phyloP scores from a whole-genome alignment of 2,329 filamentous ascomycete species.

The Thelonectria discophora region DNA sequence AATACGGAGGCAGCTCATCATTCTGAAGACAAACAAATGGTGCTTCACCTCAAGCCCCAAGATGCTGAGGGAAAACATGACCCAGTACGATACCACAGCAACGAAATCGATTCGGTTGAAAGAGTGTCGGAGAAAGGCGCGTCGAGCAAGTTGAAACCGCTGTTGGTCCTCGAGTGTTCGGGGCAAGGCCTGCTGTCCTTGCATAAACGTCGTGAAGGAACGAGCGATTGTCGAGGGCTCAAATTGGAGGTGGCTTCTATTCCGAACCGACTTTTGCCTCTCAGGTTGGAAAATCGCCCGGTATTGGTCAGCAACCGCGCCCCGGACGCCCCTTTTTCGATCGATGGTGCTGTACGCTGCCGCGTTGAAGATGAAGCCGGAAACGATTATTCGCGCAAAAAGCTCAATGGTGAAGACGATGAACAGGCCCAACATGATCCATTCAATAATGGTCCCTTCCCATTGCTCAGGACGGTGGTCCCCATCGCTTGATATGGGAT shows the following conservation, averaged over 20 bases:
- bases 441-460: slow-evolving; percentile 77
- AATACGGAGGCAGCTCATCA: slow-evolving; percentile 95
- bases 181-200: slow-evolving; percentile 63
- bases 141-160: slow-evolving; percentile 83
- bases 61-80: slow-evolving; percentile 79
- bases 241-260: slow-evolving; percentile 55
- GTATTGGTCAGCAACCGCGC: slow-evolving; percentile 79
- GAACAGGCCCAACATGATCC: slow-evolving; percentile 83
- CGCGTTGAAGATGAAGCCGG: slow-evolving; percentile 90
- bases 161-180: slow-evolving; percentile 80
- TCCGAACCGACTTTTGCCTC: slow-evolving; percentile 72
- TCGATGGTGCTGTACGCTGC: slow-evolving; percentile 92
- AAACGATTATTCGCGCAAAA: slow-evolving; percentile 85
- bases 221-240: slow-evolving; percentile 74
- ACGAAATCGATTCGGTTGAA: slow-evolving; percentile 97
- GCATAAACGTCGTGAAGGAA: slow-evolving; percentile 82
- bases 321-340: slow-evolving; percentile 75
- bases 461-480: slow-evolving; percentile 70
- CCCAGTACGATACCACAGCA: slow-evolving; percentile 95
- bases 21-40: slow-evolving; percentile 90
- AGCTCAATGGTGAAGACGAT: slow-evolving; percentile 90
- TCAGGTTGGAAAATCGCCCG: slow-evolving; percentile 84
- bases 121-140: slow-evolving; percentile 91
- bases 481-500: slow-evolving; percentile 71
- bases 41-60: slow-evolving; percentile 72